phyloP scores from a whole-genome alignment of 164 flowering plant genomes.

The grape (Vitis vinifera) region ASM3070453v1 NC_081822.1:2956501-2957000 shows the following conservation, averaged over 20 bases:
- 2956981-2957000: not conserved
- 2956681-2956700: slow-evolving; percentile 84
- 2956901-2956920: no score
- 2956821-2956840: no score
- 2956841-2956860: no score
- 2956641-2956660: slow-evolving; percentile 83
- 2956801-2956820: no score
- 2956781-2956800: no score
- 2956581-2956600: slow-evolving; percentile 88
- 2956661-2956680: slow-evolving; percentile 93
- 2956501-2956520: not conserved
- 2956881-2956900: no score
- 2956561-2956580: slow-evolving; percentile 93
- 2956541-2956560: slow-evolving; percentile 76
- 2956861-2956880: no score
- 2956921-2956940: no score
- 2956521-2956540: slow-evolving; percentile 2
- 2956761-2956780: no score
- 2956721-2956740: not conserved
- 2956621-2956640: slow-evolving; percentile 83
- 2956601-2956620: slow-evolving; percentile 62
- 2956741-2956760: no score
- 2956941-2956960: not conserved
- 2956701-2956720: not conserved
- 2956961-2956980: not conserved